Base-by-base conservation (phyloP, 192 early-diverging fungal species). In the Linnemannia hyalina region DNA sequence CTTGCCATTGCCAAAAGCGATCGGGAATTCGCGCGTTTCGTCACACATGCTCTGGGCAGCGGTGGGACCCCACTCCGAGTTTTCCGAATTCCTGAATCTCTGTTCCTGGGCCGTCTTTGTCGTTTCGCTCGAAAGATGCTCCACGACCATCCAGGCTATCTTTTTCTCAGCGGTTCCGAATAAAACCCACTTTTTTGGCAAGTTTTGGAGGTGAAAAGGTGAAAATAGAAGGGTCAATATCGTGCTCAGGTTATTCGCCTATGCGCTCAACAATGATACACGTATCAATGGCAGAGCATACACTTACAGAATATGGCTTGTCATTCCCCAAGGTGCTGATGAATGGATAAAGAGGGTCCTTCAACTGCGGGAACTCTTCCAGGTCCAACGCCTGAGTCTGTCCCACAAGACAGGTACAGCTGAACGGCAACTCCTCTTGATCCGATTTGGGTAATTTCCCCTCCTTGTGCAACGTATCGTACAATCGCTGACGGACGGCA, bases 111-210 rank as follows among this genome's bases (percentile, higher is more conserved):
- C 49, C 77, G 7, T 79, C 73, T n/a, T 68, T 26, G 7, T 74
- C 41, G 26, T 78, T 74, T 18, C 75, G 52, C 3, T 63, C 73
- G 18, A 22, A 16, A 84, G 18, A 75, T 84, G 82, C 2, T 73
- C 47, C 9, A 84, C 18, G 35, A 84, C 68, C 77, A 84, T 78
- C 82, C 82, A 84, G 15, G 73, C 75, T 5, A 84, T 76, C 1
- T 73, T 84, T 38, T 75, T 70, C 40, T 54, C 70, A 42, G 75
- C 74, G 18, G 82, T 84, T 23, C 73, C 70, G 52, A 78, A 78
- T 2, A 77, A 79, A 13, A 84, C 76, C 76, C 76, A 79, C 73
- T 82, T 72, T 57, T 23, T 18, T 35, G 35, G 41, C 32, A 71
- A 40, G 52, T 4, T 77, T 44, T 3, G 6, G 8, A 1, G 35